phyloP scores from a whole-genome alignment of 805 yeast species.

The Torulaspora delbrueckii region DNA sequence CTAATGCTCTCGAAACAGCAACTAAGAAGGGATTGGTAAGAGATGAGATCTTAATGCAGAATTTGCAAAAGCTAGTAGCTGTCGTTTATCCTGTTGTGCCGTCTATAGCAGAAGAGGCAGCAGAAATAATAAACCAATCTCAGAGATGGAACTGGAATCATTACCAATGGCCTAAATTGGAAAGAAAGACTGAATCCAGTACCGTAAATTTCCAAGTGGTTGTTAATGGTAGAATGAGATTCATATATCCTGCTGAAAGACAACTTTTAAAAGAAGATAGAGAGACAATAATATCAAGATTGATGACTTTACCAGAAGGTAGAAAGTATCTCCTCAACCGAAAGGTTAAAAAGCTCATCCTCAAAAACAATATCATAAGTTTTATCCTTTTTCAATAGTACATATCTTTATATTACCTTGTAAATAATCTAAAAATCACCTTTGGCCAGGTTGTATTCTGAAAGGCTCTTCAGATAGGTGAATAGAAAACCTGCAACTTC shows the following conservation, averaged over 20 bases:
- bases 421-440: conserved; percentile 3
- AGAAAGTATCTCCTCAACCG: conserved; percentile 40
- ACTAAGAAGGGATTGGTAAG: conserved; percentile 37
- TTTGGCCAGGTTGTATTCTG: conserved; percentile 18
- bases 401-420: conserved; percentile 3
- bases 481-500: conserved; percentile 50
- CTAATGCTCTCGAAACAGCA: conserved; percentile 46
- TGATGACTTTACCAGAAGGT: conserved; percentile 37
- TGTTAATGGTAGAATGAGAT: conserved; percentile 67
- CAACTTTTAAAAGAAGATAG: conserved; percentile 37
- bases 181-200: conserved; percentile 37
- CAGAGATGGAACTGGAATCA: conserved; percentile 21
- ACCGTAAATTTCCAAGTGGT: conserved; percentile 50
- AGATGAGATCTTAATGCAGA: conserved; percentile 42
- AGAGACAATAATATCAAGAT: conserved; percentile 35
- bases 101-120: conserved; percentile 72
- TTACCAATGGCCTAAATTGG: conserved; percentile 61
- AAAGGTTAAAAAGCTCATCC: conserved; percentile 48
- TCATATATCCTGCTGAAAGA: conserved; percentile 38
- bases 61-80: conserved; percentile 52
- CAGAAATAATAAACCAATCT: conserved; percentile 44
- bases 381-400: conserved; percentile 31
- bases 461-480: conserved; percentile 49
- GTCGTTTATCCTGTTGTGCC: conserved; percentile 80
- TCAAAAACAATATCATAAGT: conserved; percentile 48